A percentile compares a stretch with the other conserved stretches of the same genome.
Conservation (phyloP, 257 asterid genomes). For the Solanum tacnaense region DNA sequence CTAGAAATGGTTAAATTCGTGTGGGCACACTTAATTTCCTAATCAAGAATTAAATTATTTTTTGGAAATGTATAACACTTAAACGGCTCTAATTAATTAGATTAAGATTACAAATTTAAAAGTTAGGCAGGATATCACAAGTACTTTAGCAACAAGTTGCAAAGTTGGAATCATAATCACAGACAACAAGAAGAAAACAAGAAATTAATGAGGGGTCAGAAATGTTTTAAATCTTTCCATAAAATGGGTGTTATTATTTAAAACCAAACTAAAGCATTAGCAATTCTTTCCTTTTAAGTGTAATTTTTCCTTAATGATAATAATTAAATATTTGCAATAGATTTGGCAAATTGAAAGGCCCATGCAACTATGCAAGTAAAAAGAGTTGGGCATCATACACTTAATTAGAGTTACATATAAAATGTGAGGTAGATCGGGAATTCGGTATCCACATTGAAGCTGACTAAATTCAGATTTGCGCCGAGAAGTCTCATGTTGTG, state of each 20-base stretch:
- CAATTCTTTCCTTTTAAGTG: neutral
- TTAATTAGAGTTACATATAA: neutral
- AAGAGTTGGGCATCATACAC: neutral
- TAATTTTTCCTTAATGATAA: neutral
- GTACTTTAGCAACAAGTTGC: neutral
- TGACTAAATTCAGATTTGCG: no score
- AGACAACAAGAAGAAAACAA: neutral
- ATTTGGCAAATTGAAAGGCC: neutral
- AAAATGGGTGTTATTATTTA: neutral
- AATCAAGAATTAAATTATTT: neutral
- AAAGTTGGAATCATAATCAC: neutral
- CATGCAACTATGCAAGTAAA: neutral
- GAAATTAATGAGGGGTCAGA: neutral
- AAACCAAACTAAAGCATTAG: neutral
- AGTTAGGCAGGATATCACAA: neutral
- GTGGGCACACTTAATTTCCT: neutral
- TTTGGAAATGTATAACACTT: neutral
- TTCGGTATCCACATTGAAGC: no score
- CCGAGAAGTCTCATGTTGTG: fast-evolving
- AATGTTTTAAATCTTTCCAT: neutral
- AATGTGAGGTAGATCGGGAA: neutral
- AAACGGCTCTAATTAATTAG: neutral
- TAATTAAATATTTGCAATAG: neutral
- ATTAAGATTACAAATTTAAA: neutral
- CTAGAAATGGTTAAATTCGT: neutral